Evolutionary conservation across 495 filamentous ascomycete genomes (phyloP), one percentile per base, ranked within the genome.

Genomic region (Acidiella bohemica): DNA sequence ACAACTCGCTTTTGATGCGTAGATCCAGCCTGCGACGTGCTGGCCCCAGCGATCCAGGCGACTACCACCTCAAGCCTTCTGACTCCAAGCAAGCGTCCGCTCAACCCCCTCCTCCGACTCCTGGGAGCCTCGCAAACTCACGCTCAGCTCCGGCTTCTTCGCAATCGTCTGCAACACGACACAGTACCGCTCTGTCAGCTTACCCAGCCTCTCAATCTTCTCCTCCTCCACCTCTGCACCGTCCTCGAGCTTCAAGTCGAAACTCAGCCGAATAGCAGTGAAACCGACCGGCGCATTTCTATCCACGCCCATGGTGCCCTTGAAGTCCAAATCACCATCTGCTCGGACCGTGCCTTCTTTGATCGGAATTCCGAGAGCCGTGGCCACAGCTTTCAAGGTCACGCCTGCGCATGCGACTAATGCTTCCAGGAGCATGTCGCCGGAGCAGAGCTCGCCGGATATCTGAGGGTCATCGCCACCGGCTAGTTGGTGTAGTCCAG

Each of bases 91-190:
- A 29, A 46, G 32, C 72, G 93, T 22, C 80, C 83, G 6, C 67
- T 82, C 14, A 73, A 92, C 62, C 78, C 86, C 8, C 64, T 86
- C 22, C 65, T 73, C 31, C 86, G 86, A 62, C 73, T 94, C 27
- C 28, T 35, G 26, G 12, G 38, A 51, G 23, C 54, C 56, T 5
- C 25, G 28, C 36, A 59, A 31, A 12, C 44, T 46, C 1, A 59
- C 53, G n/a, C 31, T 48, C 12, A 59, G 16, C 33, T 57, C 27
- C 20, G 59, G 59, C 46, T 57, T 58, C 23, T 54, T 53, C 22
- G 47, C 40, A 34, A 63, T 46, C 28, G 57, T 63, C 51, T 63
- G 59, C 40, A 63, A 45, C 14, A 63, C 59, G 9, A 60, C 57
- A 30, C 59, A 63, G 32, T 57, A 57, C 37, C 59, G 44, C 50